A percentile compares a stretch with the other conserved stretches of the same genome.
phyloP scores from a whole-genome alignment of 176 grass and related monocot genomes.

The Oryza glaberrima region DNA sequence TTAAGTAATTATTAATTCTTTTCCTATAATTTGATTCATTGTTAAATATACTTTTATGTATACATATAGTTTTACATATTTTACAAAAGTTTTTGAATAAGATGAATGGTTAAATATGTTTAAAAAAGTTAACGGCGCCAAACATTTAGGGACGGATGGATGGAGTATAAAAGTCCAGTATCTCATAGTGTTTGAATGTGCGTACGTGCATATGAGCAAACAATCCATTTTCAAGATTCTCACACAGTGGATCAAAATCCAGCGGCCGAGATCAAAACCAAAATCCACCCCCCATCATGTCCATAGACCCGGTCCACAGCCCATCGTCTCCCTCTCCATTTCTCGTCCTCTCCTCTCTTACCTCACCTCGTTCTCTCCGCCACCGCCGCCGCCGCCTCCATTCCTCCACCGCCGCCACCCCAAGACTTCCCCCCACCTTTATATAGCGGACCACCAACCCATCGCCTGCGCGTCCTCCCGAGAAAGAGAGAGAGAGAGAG shows the following conservation, averaged over 20 bases:
- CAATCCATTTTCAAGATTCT: neutral
- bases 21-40: too few relatives aligned
- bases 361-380: conserved; percentile 47
- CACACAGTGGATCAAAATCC: neutral
- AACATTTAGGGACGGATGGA: too few relatives aligned
- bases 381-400: conserved; percentile 41
- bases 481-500: neutral
- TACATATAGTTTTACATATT: too few relatives aligned
- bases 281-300: neutral
- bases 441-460: conserved; percentile 15
- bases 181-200: too few relatives aligned
- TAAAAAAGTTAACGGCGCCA: too few relatives aligned
- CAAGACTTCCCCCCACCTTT: neutral
- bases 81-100: too few relatives aligned
- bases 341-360: conserved; percentile 3
- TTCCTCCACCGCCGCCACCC: conserved; percentile 38
- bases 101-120: too few relatives aligned
- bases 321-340: neutral
- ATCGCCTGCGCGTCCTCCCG: too few relatives aligned
- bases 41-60: too few relatives aligned
- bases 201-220: too few relatives aligned
- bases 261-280: conserved; percentile 29
- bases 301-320: conserved; percentile 3
- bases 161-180: too few relatives aligned
- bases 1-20: too few relatives aligned